Base-by-base conservation (phyloP, 495 filamentous ascomycete genomes). In the Pyrenula aspistea region DNA sequence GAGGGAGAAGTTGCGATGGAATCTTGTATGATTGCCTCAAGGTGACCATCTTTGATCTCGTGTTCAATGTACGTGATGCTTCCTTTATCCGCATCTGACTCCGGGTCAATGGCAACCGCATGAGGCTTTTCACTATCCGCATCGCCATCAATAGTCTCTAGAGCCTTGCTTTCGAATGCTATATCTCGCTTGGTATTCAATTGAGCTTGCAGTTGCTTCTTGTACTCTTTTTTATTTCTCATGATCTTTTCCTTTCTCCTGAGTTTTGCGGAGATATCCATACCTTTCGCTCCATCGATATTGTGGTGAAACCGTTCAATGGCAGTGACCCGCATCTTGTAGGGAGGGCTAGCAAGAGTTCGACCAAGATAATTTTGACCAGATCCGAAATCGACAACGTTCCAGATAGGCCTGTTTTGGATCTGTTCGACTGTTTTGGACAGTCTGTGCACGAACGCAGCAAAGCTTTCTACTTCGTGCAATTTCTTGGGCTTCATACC, bases 401-500 rank as follows among this genome's bases (percentile, higher is more conserved):
- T 91, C 0, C 89, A 89, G 54, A 96, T 83, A 21, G 74, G 63
- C 51, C 73, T 69, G 22, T 70, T 71, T 23, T 66, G 69, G 59
- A 80, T 76, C 49, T 76, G 68, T 1, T 77, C 69, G 54, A 88
- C 82, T 42, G 83, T 78, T 10, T 73, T 73, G 47, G 69, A 68
- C 15, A 77, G 65, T 25, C 68, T 64, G 59, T 76, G 64, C 57
- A 87, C 75, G 61, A 84, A 96, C 24, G 62, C 68, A 47, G 83
- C 78, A 60, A 85, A 84, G 62, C 84, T 72, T 23, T 80, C 72
- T 1, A 86, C 93, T 73, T 98, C 93, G 59, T 98, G 94, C 19
- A 89, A 77, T 68, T 98, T 98, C 69, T 98, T 98, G 25, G 84
- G 78, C 58, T 89, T 96, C 94, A 98, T 98, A 20, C 93, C 93